phyloP scores from a whole-genome alignment of 305 asterid genomes.

The Caryopteris hybrid region DNA sequence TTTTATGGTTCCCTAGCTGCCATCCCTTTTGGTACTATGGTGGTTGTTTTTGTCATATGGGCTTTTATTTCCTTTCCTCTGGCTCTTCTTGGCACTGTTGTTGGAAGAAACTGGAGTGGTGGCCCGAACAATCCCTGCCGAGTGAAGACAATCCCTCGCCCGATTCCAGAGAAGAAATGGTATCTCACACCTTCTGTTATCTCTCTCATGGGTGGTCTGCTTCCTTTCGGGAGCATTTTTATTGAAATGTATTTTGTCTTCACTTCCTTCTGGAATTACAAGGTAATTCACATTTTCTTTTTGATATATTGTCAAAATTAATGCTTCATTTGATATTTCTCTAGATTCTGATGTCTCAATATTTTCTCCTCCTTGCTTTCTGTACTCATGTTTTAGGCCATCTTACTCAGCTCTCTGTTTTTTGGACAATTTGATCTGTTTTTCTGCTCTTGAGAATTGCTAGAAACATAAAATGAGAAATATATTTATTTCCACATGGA shows the following conservation, averaged over 20 bases:
- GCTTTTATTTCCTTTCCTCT: constrained; percentile 62
- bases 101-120: constrained; percentile 70
- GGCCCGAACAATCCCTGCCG: constrained; percentile 69
- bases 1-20: constrained; percentile 62
- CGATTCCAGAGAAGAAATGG: constrained; percentile 77
- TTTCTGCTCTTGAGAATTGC: background rate
- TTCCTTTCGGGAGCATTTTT: constrained; percentile 67
- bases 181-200: constrained; percentile 56
- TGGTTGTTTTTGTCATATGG: constrained; percentile 66
- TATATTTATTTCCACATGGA: no score
- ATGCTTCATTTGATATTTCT: background rate
- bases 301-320: background rate
- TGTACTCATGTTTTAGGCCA: background rate
- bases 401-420: background rate
- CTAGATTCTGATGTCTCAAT: no score
- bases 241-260: constrained; percentile 66
- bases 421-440: background rate
- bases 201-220: constrained; percentile 69
- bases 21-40: constrained; percentile 60
- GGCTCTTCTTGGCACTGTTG: constrained; percentile 68
- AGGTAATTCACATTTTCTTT: constrained; percentile 30
- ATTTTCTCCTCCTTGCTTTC: background rate
- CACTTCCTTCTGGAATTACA: constrained; percentile 77
- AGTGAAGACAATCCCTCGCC: constrained; percentile 71
- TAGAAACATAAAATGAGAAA: background rate